Evolutionary conservation across 257 asterid species (phyloP), one percentile per base, ranked within the genome.

Genomic region (Rehmannia glutinosa): DNA sequence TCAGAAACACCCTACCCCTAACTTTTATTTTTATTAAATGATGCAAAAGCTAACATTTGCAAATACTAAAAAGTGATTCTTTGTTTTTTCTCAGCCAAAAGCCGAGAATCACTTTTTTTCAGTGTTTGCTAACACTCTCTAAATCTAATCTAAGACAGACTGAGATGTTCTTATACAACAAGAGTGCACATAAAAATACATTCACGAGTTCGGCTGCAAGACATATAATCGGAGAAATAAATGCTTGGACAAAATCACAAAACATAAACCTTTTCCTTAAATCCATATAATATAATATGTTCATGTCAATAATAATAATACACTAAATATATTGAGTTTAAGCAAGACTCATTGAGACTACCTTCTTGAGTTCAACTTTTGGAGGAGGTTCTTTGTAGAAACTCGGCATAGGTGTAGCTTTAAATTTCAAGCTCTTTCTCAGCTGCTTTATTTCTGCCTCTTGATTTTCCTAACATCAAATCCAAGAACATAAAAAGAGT

Each of bases 341-440:
- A 68, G 53, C 19, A 39, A 41, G 47, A 55, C 5, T 50, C 12
- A 53, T 3, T 24, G 15, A 11, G 1, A 43, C 16, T 82, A 87
- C 96, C 94, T 88, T 88, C 76, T 80, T 84, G 50, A 88, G 77
- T 71, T 86, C 96, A 42, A 75, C 74, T 79, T 78, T 88, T 39
- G 83, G 84, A 77, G 86, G 94, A 35, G 94, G 96, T 67, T 82
- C 89, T 73, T 84, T 88, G 77, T 88, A 88, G 83, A 88, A 88
- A 76, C 75, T 80, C 47, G 96, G 93, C 91, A 88, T 80, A 10
- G 96, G 94, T 55, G 96, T 70, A 47, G 96, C 96, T 84, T 86
- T 88, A 74, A 88, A 88, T 27, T 78, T 75, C 81, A 88, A 79
- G 73, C 83, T 84, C 80, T 84, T 86, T 66, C 94, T 78, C 70